Evolutionary conservation across 202 grass and related monocot genomes (phyloP).

Genomic region (Digitaria exilis): DNA sequence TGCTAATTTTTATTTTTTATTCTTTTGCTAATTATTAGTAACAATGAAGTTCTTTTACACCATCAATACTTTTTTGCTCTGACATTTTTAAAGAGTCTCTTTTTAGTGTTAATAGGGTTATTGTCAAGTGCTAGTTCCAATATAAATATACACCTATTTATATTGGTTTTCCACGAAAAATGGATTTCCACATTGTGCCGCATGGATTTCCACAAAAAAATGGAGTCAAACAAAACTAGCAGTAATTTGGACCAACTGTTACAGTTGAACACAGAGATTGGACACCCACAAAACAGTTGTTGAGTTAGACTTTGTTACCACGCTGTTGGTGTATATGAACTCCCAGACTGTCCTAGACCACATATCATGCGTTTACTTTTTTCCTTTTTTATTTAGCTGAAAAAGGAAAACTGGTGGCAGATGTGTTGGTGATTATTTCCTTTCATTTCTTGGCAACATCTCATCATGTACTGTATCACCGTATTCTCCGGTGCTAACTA

Average conservation of each 20-base stretch:
- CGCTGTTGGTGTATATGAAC: neutral
- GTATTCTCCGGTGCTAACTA: neutral
- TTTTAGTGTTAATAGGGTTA: neutral
- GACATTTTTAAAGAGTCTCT: neutral
- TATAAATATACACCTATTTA: neutral
- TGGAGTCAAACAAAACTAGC: neutral
- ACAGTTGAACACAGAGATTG: neutral
- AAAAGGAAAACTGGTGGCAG: neutral
- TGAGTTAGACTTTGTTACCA: neutral
- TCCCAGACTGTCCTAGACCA: constrained; percentile 2
- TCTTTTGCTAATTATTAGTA: too few relatives aligned
- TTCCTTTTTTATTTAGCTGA: neutral
- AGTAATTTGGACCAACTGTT: neutral
- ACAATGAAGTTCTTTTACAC: neutral
- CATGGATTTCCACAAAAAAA: too few relatives aligned
- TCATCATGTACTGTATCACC: too few relatives aligned
- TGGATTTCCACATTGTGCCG: too few relatives aligned
- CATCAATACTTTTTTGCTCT: neutral
- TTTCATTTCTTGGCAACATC: neutral
- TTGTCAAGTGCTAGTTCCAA: neutral
- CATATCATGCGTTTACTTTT: neutral
- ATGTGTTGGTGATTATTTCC: neutral
- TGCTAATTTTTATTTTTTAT: too few relatives aligned
- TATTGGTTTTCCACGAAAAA: neutral
- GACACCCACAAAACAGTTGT: neutral